A percentile compares a stretch with the other conserved stretches of the same genome.
Evolutionary conservation across 805 yeast species (phyloP).

Genomic region (Starmerella vitae): DNA sequence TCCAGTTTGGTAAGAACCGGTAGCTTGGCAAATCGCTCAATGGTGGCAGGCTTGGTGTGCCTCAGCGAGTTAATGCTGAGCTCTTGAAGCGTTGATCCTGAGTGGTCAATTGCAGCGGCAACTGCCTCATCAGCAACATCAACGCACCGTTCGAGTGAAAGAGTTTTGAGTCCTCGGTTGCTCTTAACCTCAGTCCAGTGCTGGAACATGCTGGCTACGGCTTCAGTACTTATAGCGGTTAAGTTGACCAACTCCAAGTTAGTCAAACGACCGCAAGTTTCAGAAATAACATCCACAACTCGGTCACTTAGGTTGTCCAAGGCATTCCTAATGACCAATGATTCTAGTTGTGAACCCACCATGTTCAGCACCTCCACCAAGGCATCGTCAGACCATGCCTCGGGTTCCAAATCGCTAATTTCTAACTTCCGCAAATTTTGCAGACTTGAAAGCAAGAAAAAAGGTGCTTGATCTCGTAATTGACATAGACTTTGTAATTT

Average conservation of each 20-base stretch:
- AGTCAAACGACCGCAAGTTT: slow-evolving; percentile 38
- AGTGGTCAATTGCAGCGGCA: slow-evolving; percentile 46
- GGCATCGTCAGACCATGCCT: slow-evolving; percentile 55
- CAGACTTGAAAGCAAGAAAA: slow-evolving; percentile 48
- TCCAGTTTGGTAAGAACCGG: slow-evolving; percentile 59
- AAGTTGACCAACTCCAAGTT: slow-evolving; percentile 45
- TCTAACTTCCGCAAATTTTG: slow-evolving; percentile 44
- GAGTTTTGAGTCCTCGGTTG: slow-evolving; percentile 41
- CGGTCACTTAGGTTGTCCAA: slow-evolving; percentile 38
- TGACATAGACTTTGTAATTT: slow-evolving; percentile 63
- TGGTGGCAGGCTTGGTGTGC: slow-evolving; percentile 34
- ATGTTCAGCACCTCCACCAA: slow-evolving; percentile 40
- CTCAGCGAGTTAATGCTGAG: slow-evolving; percentile 64
- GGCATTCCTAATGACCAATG: slow-evolving; percentile 61
- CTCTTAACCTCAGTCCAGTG: slow-evolving; percentile 33
- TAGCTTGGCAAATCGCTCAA: slow-evolving; percentile 26
- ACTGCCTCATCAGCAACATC: slow-evolving; percentile 52
- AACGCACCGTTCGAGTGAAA: slow-evolving; percentile 53
- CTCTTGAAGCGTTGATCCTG: slow-evolving; percentile 51
- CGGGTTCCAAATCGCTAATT: slow-evolving; percentile 50
- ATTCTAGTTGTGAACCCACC: slow-evolving; percentile 44
- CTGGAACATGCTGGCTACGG: slow-evolving; percentile 44
- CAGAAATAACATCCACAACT: slow-evolving; percentile 39
- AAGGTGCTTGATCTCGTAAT: slow-evolving; percentile 41
- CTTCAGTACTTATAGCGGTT: slow-evolving; percentile 57